phyloP scores from a whole-genome alignment of 495 filamentous ascomycete species.

The Usnea hakonensis region DNA sequence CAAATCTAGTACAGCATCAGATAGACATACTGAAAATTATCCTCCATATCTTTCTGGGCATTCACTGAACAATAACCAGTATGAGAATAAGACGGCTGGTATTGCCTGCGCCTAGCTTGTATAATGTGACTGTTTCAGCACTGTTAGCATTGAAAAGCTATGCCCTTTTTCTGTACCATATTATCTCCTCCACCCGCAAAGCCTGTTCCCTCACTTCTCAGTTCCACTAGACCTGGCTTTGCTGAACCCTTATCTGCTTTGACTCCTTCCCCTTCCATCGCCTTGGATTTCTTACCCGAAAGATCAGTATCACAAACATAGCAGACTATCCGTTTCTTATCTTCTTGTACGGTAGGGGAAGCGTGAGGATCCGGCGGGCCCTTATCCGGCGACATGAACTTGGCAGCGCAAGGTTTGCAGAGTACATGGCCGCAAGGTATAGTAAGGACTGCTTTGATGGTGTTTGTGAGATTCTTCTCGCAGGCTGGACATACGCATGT shows the following conservation, averaged over 20 bases:
- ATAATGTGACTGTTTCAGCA: not conserved
- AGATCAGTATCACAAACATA: conserved; percentile 86
- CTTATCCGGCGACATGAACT: conserved; percentile 68
- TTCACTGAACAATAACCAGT: not conserved
- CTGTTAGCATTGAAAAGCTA: conserved; percentile 78
- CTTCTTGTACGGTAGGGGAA: conserved; percentile 31
- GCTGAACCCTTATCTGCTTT: conserved; percentile 51
- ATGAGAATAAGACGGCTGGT: not conserved
- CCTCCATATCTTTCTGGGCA: not conserved
- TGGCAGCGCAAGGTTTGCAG: conserved; percentile 78
- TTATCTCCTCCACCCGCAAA: conserved; percentile 82
- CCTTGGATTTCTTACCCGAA: conserved; percentile 36
- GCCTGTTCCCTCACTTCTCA: conserved; percentile 84
- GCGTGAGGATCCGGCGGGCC: conserved; percentile 58
- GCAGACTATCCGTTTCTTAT: conserved; percentile 55
- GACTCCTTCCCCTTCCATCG: conserved; percentile 41
- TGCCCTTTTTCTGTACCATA: conserved; percentile 67
- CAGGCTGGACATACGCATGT: conserved; percentile 78
- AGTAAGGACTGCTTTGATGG: conserved; percentile 75
- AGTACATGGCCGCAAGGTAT: conserved; percentile 93
- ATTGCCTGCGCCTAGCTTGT: not conserved
- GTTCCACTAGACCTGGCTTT: conserved; percentile 70
- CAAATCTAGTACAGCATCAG: not conserved
- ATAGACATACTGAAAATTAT: not conserved
- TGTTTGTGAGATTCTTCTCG: conserved; percentile 75